Evolutionary conservation across 2,329 filamentous ascomycete species (phyloP).

Genomic region (Monilinia polystroma): DNA sequence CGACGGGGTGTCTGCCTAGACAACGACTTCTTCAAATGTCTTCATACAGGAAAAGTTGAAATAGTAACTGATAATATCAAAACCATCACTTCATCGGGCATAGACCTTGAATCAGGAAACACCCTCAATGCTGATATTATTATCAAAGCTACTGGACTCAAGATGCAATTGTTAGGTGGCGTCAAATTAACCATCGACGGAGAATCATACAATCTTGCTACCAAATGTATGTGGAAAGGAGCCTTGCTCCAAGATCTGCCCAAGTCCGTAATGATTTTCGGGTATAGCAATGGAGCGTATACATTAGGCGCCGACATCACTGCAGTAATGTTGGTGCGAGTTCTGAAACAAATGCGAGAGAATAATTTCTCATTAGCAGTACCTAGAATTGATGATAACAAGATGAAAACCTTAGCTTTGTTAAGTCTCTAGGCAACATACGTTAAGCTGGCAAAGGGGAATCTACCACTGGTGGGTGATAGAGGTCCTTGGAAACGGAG

Average conservation of each 20-base stretch:
- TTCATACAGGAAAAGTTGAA: constrained; percentile 47
- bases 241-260: constrained; percentile 66
- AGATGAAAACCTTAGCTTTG: constrained; percentile 25
- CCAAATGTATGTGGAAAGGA: constrained; percentile 62
- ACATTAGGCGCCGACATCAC: constrained; percentile 59
- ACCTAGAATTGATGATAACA: constrained; percentile 27
- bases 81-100: constrained; percentile 49
- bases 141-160: constrained; percentile 66
- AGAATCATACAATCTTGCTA: constrained; percentile 46
- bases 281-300: constrained; percentile 67
- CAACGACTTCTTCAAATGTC: constrained; percentile 55
- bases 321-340: constrained; percentile 32
- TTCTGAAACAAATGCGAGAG: constrained; percentile 37
- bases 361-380: constrained; percentile 25
- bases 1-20: constrained; percentile 66
- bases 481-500: constrained; percentile 35
- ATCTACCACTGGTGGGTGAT: constrained; percentile 33
- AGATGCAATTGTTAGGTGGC: constrained; percentile 57
- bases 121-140: constrained; percentile 62
- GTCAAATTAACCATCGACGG: constrained; percentile 55
- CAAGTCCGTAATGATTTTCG: constrained; percentile 60
- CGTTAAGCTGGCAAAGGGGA: constrained; percentile 32
- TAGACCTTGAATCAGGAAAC: constrained; percentile 39
- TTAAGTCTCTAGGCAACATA: constrained; percentile 37
- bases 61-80: constrained; percentile 55